These are phyloP conservation scores for Ochetophila trinervis DNA, from an alignment of 306 rosid genomes.

Conservation along the genomic window DNA sequence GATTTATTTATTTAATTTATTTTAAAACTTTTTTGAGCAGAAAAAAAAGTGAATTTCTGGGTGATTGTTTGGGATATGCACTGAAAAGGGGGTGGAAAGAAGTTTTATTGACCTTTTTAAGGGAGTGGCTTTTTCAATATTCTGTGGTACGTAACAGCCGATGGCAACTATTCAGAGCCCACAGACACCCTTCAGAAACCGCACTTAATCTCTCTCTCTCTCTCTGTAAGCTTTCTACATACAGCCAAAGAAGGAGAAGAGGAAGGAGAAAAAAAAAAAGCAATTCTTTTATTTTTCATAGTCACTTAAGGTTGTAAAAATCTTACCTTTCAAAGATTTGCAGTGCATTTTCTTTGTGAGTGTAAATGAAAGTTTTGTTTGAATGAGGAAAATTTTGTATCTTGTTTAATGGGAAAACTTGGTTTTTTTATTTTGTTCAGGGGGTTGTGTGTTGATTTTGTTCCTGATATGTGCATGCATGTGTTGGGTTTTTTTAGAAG, in stretches of 20 bases:
- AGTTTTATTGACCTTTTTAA: constrained; percentile 19
- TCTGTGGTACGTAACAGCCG: constrained; percentile 56
- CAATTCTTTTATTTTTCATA: constrained; percentile 31
- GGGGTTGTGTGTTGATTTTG: constrained; percentile 11
- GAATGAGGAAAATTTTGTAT: not conserved
- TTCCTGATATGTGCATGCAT: constrained; percentile 53
- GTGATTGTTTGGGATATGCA: constrained; percentile 24
- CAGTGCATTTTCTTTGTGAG: constrained; percentile 20
- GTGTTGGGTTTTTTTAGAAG: constrained; percentile 21
- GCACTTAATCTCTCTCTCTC: constrained; percentile 30
- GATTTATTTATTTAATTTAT: no score
- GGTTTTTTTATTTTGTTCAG: constrained; percentile 2
- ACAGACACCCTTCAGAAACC: constrained; percentile 39
- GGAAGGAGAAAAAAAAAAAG: constrained; percentile 18
- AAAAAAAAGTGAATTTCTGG: constrained; percentile 3
- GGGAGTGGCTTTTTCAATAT: constrained; percentile 27
- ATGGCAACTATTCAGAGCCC: constrained; percentile 38
- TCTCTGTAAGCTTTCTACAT: constrained; percentile 3
- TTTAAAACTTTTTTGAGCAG: no score
- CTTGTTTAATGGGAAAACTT: not conserved
- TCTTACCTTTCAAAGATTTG: not conserved
- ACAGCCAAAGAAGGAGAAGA: constrained; percentile 34
- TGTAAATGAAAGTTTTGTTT: constrained; percentile 11
- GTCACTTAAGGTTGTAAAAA: constrained; percentile 18
- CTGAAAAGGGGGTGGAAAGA: constrained; percentile 17